Evolutionary conservation across 176 grass and related monocot species (phyloP).

Genomic region (Eragrostis nindensis): DNA sequence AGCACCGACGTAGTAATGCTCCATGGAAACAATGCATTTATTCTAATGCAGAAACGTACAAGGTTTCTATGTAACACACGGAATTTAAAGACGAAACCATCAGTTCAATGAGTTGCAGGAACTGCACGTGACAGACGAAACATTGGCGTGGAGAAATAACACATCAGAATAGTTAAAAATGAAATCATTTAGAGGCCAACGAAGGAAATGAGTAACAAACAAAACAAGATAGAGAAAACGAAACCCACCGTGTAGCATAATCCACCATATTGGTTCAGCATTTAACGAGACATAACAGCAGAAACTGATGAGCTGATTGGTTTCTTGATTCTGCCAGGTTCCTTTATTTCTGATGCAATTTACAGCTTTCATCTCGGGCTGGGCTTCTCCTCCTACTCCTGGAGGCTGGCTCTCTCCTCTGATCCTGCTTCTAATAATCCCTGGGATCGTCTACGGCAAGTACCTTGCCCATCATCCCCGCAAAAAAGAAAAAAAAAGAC

Average conservation of each 20-base stretch:
- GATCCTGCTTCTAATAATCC: constrained; percentile 82
- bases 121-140: too few relatives aligned
- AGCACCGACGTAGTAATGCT: too few relatives aligned
- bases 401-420: constrained; percentile 86
- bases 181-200: background rate
- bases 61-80: too few relatives aligned
- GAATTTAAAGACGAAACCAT: too few relatives aligned
- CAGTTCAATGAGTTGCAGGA: too few relatives aligned
- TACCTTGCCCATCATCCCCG: constrained; percentile 79
- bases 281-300: background rate
- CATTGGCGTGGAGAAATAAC: too few relatives aligned
- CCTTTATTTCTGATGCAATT: constrained; percentile 93
- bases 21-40: too few relatives aligned
- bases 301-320: background rate
- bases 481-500: too few relatives aligned
- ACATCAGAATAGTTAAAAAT: too few relatives aligned
- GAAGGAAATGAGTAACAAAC: background rate
- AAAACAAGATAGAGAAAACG: background rate
- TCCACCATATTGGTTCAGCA: background rate
- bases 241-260: background rate
- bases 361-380: constrained; percentile 87
- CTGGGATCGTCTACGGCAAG: constrained; percentile 88
- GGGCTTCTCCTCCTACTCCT: constrained; percentile 79
- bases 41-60: too few relatives aligned
- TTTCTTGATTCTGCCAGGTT: background rate